Evolutionary conservation across 1,284 basidiomycete genomes (phyloP).

Genomic region (Thecaphora thlaspeos): DNA sequence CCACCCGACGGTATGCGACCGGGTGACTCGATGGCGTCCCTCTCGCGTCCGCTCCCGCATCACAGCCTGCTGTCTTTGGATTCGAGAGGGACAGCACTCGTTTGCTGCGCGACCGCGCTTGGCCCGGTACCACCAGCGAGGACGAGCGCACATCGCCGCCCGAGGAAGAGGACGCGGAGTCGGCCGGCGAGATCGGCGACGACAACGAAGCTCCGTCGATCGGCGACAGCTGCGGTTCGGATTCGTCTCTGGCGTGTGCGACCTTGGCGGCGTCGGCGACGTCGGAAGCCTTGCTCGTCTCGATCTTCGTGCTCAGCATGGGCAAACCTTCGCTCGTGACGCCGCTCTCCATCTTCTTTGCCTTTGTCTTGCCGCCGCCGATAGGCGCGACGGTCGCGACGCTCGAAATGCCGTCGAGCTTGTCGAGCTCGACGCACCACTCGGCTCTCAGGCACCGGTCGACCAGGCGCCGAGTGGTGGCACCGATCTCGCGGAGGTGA

Average conservation of each 20-base stretch:
- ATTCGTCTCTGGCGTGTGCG: conserved; percentile 15
- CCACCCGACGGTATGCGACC: neutral
- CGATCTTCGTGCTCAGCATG: conserved; percentile 21
- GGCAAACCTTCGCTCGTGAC: conserved; percentile 29
- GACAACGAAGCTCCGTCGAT: no score
- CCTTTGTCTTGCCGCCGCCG: conserved; percentile 28
- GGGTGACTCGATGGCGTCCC: neutral
- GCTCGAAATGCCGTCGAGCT: conserved; percentile 24
- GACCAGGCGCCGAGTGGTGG: conserved; percentile 87
- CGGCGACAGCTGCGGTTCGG: conserved; percentile 2
- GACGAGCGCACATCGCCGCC: neutral
- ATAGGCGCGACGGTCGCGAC: conserved; percentile 30
- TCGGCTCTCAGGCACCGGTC: conserved; percentile 81
- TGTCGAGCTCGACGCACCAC: conserved; percentile 68
- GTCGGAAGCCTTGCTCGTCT: conserved; percentile 11
- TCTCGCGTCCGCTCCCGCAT: neutral
- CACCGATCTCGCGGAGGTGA: conserved; percentile 67
- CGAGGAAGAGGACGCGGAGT: neutral
- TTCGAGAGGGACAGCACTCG: conserved; percentile 30
- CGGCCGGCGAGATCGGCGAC: neutral
- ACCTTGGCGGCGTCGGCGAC: conserved; percentile 14
- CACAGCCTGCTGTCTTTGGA: conserved; percentile 8
- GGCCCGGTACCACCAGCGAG: conserved; percentile 14
- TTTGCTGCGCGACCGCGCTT: conserved; percentile 21
- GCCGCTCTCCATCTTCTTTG: conserved; percentile 24